Conservation (phyloP, 2,329 filamentous ascomycete species). For the Ascochyta rabiei region DNA sequence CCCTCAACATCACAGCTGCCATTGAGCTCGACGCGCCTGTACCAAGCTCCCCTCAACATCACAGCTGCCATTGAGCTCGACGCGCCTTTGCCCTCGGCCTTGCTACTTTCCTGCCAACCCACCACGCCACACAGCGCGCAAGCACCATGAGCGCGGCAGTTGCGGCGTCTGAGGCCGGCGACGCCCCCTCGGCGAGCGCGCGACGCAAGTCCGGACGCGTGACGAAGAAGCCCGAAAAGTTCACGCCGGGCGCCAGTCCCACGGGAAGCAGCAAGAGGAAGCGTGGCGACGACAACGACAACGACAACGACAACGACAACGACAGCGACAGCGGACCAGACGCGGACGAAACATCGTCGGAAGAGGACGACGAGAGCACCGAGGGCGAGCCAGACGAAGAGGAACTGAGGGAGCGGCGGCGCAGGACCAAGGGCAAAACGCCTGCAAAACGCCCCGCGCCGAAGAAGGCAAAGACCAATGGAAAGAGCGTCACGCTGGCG, state of each 20-base stretch:
- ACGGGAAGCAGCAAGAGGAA: constrained; percentile 45
- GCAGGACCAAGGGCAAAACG: constrained; percentile 40
- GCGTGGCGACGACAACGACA: constrained; percentile 39
- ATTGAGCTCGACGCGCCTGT: constrained; percentile 27
- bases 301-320: constrained; percentile 9
- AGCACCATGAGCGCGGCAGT: constrained; percentile 41
- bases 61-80: constrained; percentile 29
- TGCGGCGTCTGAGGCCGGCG: constrained; percentile 30
- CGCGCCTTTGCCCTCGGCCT: constrained; percentile 7
- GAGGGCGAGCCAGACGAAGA: constrained; percentile 50
- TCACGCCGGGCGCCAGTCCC: constrained; percentile 39
- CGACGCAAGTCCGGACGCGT: constrained; percentile 52
- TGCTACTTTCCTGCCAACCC: constrained; percentile 7
- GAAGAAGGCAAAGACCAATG: constrained; percentile 63
- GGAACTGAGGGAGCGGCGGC: constrained; percentile 45
- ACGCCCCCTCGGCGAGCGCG: constrained; percentile 35
- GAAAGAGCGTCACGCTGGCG: constrained; percentile 58
- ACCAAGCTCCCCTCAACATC: constrained; percentile 25
- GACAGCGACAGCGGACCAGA: constrained; percentile 38
- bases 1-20: constrained; percentile 26
- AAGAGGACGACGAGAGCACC: constrained; percentile 41
- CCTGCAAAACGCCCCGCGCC: constrained; percentile 48
- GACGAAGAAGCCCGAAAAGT: constrained; percentile 44
- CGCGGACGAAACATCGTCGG: constrained; percentile 30
- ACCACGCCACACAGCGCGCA: constrained; percentile 22